Base-by-base conservation (phyloP, 2,329 filamentous ascomycete species). In the Stagonosporopsis vannaccii region DNA sequence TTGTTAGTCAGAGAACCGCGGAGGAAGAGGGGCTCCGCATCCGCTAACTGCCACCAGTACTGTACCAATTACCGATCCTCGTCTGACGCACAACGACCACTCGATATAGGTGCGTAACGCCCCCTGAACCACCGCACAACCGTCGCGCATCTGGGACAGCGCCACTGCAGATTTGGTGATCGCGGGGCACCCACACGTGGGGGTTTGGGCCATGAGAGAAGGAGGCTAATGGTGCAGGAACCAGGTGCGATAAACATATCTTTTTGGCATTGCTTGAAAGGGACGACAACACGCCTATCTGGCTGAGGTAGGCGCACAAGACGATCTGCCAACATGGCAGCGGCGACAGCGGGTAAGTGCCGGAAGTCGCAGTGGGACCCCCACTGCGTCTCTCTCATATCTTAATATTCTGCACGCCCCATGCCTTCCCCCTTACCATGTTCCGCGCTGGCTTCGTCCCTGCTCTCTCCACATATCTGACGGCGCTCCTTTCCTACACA, bases 341-440 rank as follows among this genome's bases (percentile, higher is more conserved):
- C 74, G 65, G 72, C 73, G 63, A 75, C 75, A 71, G 75, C 73
- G 67, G 74, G 75, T 77, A 71, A 71, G 75, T 75, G 64, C 50
- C 44, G 60, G 62, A 56, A 45, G 53, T 58, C 46, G 59, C 63
- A 55, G 64, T 63, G 64, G 61, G 37, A 39, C 60, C 43, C 41
- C 64, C 63, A 62, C 60, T 54, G 57, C 60, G 64, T 58, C 52
- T 59, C 62, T 58, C 62, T 52, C 41, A 52, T 58, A 35, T 62
- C 61, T 64, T 55, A 57, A 58, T 62, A 65, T 66, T 66, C 36
- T 58, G 59, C 59, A 59, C 49, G 54, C 47, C 47, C 36, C 51
- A 43, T 53, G 52, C 65, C 49, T 61, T 36, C 51, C 57, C 56
- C 40, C 36, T 56, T 57, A 54, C 51, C 55, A 62, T 60, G 59